phyloP scores from a whole-genome alignment of 257 asterid species.

The Plectranthus barbatus region DNA sequence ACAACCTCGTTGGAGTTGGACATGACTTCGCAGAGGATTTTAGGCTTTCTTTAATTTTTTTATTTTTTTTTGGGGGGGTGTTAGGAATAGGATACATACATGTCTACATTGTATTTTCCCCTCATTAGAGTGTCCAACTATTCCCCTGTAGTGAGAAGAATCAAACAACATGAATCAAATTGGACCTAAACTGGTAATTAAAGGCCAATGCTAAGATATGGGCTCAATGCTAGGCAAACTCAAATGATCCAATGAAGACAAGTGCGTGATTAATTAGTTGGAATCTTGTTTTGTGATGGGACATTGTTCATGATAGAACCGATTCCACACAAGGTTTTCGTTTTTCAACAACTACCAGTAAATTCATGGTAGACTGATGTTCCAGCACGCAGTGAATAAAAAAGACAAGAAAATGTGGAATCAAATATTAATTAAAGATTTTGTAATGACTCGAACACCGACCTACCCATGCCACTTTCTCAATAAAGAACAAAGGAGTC shows the following conservation, averaged over 20 bases:
- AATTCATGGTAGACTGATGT: not conserved
- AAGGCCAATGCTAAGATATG: too few relatives aligned
- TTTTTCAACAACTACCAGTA: not conserved
- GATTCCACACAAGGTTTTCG: not conserved
- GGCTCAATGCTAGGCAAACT: too few relatives aligned
- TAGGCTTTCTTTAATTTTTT: not conserved
- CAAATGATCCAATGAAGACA: too few relatives aligned
- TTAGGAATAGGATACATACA: not conserved
- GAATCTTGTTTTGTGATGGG: too few relatives aligned
- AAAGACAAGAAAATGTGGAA: not conserved
- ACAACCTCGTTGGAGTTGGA: not conserved
- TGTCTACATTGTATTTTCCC: not conserved
- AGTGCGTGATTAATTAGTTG: too few relatives aligned
- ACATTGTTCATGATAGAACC: not conserved
- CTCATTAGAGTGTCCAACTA: not conserved
- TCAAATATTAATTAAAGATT: not conserved
- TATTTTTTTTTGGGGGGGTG: not conserved
- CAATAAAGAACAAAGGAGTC: not conserved
- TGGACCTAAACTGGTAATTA: too few relatives aligned
- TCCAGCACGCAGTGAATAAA: not conserved
- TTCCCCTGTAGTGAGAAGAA: not conserved
- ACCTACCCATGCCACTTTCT: not conserved
- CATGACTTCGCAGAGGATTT: not conserved
- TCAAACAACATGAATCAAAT: too few relatives aligned
- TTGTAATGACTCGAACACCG: not conserved